A percentile compares a stretch with the other conserved stretches of the same genome.
Evolutionary conservation across 305 asterid genomes (phyloP).

Genomic region (Andrographis paniculata): DNA sequence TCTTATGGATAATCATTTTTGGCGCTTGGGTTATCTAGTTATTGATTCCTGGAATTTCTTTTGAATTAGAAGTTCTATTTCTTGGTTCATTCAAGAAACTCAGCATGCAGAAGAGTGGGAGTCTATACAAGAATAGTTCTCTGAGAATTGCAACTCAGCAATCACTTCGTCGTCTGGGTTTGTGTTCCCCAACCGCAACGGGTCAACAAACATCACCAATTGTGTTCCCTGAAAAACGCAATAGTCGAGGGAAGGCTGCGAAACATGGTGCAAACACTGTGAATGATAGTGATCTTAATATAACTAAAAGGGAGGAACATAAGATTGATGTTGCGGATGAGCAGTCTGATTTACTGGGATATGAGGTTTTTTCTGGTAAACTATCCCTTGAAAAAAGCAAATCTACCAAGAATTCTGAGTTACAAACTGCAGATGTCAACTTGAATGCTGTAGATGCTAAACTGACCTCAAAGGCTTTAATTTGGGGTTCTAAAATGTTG

Average conservation of each 20-base stretch:
- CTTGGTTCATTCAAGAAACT: constrained; percentile 14
- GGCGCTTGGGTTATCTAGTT: constrained; percentile 23
- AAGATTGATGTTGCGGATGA: constrained; percentile 89
- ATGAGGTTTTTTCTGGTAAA: constrained; percentile 74
- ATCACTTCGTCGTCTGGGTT: constrained; percentile 86
- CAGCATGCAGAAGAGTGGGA: constrained; percentile 72
- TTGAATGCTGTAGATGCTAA: constrained; percentile 65
- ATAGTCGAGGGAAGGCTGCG: constrained; percentile 53
- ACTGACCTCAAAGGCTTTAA: constrained; percentile 81
- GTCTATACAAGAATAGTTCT: constrained; percentile 63
- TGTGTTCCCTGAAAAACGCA: constrained; percentile 84
- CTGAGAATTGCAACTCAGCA: constrained; percentile 66
- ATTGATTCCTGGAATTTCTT: constrained; percentile 17
- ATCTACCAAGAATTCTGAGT: constrained; percentile 36
- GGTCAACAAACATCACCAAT: constrained; percentile 86
- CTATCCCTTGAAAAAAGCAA: constrained; percentile 57
- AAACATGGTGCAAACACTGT: constrained; percentile 28
- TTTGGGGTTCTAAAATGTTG: constrained; percentile 73
- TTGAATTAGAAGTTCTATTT: constrained; percentile 22
- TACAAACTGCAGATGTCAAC: constrained; percentile 43
- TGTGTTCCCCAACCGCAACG: constrained; percentile 72
- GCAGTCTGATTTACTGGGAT: constrained; percentile 79
- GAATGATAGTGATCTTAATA: constrained; percentile 38
- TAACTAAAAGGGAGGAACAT: constrained; percentile 53
- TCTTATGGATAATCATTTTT: constrained; percentile 23